phyloP scores from a whole-genome alignment of 768 basidiomycete genomes.

The Gloeophyllum trabeum region DNA sequence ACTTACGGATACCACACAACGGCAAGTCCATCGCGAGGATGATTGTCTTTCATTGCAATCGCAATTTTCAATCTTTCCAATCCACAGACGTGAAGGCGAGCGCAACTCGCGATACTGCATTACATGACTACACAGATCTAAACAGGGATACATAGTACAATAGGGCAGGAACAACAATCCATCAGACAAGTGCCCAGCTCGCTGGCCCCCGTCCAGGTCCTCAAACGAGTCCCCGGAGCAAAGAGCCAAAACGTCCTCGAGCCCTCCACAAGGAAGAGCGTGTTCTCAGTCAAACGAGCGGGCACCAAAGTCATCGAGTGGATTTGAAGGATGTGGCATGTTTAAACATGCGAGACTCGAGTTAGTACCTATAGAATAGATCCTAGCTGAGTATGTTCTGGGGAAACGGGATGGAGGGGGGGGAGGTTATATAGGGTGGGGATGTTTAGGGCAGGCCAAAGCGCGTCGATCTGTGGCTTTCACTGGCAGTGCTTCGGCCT shows the following conservation, averaged over 20 bases:
- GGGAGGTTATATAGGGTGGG: no score
- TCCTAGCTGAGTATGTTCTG: slow-evolving; percentile 76
- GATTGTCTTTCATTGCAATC: no score
- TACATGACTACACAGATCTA: neutral
- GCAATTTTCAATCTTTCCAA: no score
- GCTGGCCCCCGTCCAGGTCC: neutral
- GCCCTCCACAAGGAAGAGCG: slow-evolving; percentile 23
- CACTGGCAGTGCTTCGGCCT: no score
- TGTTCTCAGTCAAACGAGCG: slow-evolving; percentile 64
- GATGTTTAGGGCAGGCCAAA: no score
- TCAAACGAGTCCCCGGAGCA: slow-evolving; percentile 15
- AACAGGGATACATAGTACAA: neutral
- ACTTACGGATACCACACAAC: no score
- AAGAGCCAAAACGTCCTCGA: slow-evolving; percentile 55
- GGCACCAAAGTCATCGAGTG: slow-evolving; percentile 58
- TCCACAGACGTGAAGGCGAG: no score
- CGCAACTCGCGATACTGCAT: no score
- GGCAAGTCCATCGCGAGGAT: no score
- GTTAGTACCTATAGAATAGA: slow-evolving; percentile 75
- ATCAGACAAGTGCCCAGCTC: neutral
- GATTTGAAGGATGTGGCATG: slow-evolving; percentile 64
- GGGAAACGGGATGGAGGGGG: no score
- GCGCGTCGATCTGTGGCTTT: no score
- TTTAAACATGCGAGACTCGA: slow-evolving; percentile 74
- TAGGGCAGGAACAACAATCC: neutral